Evolutionary conservation across 2,329 filamentous ascomycete species (phyloP).

Genomic region (Calonectria hongkongensis): DNA sequence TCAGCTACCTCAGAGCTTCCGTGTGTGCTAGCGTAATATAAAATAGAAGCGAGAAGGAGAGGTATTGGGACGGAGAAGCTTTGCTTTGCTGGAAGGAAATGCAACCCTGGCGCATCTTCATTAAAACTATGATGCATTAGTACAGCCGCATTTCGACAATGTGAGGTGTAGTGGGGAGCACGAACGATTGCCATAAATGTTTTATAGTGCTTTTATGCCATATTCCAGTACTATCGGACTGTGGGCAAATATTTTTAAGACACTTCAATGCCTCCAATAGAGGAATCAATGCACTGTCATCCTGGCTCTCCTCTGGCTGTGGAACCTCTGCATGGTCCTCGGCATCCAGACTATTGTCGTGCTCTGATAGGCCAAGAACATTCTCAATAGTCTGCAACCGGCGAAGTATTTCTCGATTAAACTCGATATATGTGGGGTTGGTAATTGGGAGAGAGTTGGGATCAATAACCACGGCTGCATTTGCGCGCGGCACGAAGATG

Average conservation of each 20-base stretch:
- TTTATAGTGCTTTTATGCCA: slow-evolving; percentile 31
- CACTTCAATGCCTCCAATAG: slow-evolving; percentile 25
- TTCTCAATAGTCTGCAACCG: slow-evolving; percentile 29
- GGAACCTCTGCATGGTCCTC: slow-evolving; percentile 11
- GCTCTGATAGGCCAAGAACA: slow-evolving; percentile 17
- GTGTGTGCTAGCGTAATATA: slow-evolving; percentile 64
- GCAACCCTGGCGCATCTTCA: slow-evolving; percentile 65
- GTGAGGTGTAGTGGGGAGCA: neutral
- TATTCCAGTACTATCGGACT: neutral
- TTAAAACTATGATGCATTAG: slow-evolving; percentile 59
- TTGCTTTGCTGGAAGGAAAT: slow-evolving; percentile 66
- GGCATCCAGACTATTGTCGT: neutral
- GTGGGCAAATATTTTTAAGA: slow-evolving; percentile 5
- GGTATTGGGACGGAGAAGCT: slow-evolving; percentile 65
- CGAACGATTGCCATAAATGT: slow-evolving; percentile 29
- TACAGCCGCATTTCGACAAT: too few relatives aligned
- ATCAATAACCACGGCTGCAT: slow-evolving; percentile 17
- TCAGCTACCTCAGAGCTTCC: slow-evolving; percentile 58
- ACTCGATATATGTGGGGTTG: slow-evolving; percentile 29
- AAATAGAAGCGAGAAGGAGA: slow-evolving; percentile 65
- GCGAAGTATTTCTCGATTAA: slow-evolving; percentile 27
- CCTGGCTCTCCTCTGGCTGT: neutral
- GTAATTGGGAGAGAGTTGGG: slow-evolving; percentile 5
- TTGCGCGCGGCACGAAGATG: slow-evolving; percentile 30
- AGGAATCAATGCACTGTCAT: slow-evolving; percentile 12